Evolutionary conservation across 441 rosid genomes (phyloP), one percentile per base, ranked within the genome.

Genomic region (Euphorbia corollata): DNA sequence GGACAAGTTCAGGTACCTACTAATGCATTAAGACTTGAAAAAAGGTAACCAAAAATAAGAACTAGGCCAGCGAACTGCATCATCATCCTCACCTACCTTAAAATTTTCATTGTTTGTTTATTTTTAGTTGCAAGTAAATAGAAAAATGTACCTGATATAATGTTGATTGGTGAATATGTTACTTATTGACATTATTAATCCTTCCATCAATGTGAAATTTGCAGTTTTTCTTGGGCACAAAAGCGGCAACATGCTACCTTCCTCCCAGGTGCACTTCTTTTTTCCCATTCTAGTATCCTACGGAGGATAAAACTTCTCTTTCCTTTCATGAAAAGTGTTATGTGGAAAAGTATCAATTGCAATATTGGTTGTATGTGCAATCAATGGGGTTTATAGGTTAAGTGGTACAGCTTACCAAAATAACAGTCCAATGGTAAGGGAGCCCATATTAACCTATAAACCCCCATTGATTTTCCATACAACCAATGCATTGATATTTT

Each of bases 211-310:
- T 30, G 38, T 60, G 47, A 60, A 39, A 27, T 55, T 61, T 71
- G 68, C 82, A 85, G 87, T 55, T 83, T 85, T 73, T 80, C 90
- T 30, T 83, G 83, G 86, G 82, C 83, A 32, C 80, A 79, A 68
- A 79, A 73, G 70, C 77, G 80, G 53, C 75, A 68, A 55, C 10
- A 64, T 43, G 80, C 82, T 7, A 48, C 80, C 0, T 59, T 75
- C 20, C 79, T 36, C 85, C 87, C 67, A 81, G 87, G 84, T 70
- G 22, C 12, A 51, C 19, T 36, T 12, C 15, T 54, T 36, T 36
- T 8, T 22, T 18, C 20, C 20, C 5, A 4, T 39, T 62, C 34
- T 36, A 8, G 18, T 15, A 36, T 20, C 23, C 27, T 7, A 63
- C 24, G 39, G 27, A 43, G 2, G 15, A 45, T 18, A 27, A 10